Evolutionary conservation across 305 asterid species (phyloP).

Genomic region (Fraxinus greggii): DNA sequence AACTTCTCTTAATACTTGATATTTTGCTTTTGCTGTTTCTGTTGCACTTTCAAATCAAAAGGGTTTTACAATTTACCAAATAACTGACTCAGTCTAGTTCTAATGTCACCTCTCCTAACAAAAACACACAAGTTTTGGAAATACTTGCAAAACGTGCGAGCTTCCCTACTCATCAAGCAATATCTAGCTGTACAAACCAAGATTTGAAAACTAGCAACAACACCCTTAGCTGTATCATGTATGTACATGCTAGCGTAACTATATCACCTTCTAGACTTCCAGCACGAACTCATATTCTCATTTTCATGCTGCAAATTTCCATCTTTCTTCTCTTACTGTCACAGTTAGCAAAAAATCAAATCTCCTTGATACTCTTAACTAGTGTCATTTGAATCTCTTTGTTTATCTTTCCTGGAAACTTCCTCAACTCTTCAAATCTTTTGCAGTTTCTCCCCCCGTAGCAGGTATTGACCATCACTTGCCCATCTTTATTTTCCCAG

Average conservation of each 20-base stretch:
- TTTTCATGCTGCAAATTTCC: constrained; percentile 7
- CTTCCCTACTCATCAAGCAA: not conserved
- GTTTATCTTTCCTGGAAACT: constrained; percentile 11
- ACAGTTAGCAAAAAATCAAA: constrained; percentile 13
- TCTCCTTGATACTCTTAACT: constrained; percentile 1
- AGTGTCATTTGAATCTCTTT: not conserved
- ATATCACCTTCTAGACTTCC: not conserved
- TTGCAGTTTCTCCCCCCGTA: not conserved
- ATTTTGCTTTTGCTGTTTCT: not conserved
- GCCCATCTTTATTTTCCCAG: not conserved
- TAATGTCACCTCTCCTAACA: constrained; percentile 1
- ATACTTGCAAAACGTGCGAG: constrained; percentile 2
- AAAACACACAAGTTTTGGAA: not conserved
- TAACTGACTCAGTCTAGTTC: not conserved
- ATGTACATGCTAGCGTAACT: constrained; percentile 7
- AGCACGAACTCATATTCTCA: not conserved
- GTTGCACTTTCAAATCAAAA: constrained; percentile 3
- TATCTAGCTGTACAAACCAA: not conserved
- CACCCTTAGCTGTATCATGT: not conserved
- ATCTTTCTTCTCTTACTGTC: constrained; percentile 1
- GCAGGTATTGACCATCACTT: not conserved
- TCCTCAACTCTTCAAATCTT: not conserved
- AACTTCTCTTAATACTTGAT: not conserved
- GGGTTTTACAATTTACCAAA: constrained; percentile 4
- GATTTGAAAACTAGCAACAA: constrained; percentile 13